A percentile compares a stretch with the other conserved stretches of the same genome.
These are phyloP conservation scores for Pichia sp. DNA, from an alignment of 1,139 yeast genomes.

Conservation along the genomic window DNA sequence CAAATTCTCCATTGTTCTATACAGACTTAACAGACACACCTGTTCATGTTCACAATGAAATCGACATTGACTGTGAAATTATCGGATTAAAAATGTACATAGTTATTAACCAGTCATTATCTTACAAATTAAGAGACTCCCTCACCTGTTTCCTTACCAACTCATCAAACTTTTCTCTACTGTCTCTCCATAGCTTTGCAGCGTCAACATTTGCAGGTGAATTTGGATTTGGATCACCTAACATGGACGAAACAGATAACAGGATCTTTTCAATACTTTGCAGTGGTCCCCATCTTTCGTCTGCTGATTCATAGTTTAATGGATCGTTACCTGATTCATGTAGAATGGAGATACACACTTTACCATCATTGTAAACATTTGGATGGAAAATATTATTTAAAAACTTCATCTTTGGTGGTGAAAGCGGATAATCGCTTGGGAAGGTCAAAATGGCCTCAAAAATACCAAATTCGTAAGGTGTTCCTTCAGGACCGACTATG, in stretches of 20 bases:
- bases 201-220: conserved; percentile 98
- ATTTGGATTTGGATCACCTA: conserved; percentile 94
- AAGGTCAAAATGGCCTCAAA: conserved; percentile 78
- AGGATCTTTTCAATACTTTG: conserved; percentile 94
- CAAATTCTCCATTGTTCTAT: no score
- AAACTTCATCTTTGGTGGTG: conserved; percentile 82
- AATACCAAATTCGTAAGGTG: conserved; percentile 90
- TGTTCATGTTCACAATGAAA: no score
- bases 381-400: conserved; percentile 88
- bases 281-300: conserved; percentile 97
- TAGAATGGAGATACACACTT: conserved; percentile 88
- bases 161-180: conserved; percentile 56
- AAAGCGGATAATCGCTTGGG: conserved; percentile 85
- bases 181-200: conserved; percentile 87
- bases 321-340: conserved; percentile 98
- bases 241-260: conserved; percentile 88
- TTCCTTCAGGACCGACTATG: conserved; percentile 83
- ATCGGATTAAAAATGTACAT: no score
- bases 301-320: conserved; percentile 87
- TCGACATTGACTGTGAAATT: no score
- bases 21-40: no score
- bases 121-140: conserved; percentile 21
- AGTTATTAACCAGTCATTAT: no score
- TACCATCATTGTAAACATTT: conserved; percentile 87
- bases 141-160: conserved; percentile 60